Conservation (phyloP, 2,329 filamentous ascomycete genomes). For the Neonectria neomacrospora region DNA sequence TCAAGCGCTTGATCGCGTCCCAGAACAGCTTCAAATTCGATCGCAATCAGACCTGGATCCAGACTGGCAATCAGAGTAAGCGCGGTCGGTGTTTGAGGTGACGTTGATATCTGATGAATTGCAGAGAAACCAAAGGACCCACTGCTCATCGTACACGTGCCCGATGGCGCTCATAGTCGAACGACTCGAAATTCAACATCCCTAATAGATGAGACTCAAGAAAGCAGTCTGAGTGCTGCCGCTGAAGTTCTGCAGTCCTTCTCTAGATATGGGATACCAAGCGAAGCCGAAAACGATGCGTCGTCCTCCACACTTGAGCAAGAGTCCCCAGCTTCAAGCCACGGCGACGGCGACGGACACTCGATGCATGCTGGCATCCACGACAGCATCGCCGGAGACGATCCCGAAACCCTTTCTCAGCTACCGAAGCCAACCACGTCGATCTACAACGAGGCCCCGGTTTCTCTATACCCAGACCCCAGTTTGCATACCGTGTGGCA, state of each 20-base stretch:
- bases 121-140: slow-evolving; percentile 5
- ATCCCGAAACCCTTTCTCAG: not conserved
- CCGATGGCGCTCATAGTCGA: slow-evolving; percentile 7
- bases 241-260: slow-evolving; percentile 22
- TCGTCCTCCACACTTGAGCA: not conserved
- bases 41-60: slow-evolving; percentile 30
- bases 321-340: not conserved
- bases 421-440: slow-evolving; percentile 2
- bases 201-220: slow-evolving; percentile 5
- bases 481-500: slow-evolving; percentile 8
- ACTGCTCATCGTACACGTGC: slow-evolving; percentile 25
- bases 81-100: not conserved
- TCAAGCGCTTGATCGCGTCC: slow-evolving; percentile 30
- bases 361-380: not conserved
- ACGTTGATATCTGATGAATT: not conserved
- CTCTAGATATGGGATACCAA: not conserved
- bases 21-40: slow-evolving; percentile 30
- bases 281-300: not conserved
- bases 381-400: not conserved
- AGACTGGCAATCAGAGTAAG: slow-evolving; percentile 21
- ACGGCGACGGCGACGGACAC: not conserved
- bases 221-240: slow-evolving; percentile 20
- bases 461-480: not conserved
- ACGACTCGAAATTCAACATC: not conserved
- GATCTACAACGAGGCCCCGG: not conserved